Percentiles rank a stretch among this genome's conserved stretches.
Evolutionary conservation across 805 yeast species (phyloP).

Genomic region (Starmera amethionina): DNA sequence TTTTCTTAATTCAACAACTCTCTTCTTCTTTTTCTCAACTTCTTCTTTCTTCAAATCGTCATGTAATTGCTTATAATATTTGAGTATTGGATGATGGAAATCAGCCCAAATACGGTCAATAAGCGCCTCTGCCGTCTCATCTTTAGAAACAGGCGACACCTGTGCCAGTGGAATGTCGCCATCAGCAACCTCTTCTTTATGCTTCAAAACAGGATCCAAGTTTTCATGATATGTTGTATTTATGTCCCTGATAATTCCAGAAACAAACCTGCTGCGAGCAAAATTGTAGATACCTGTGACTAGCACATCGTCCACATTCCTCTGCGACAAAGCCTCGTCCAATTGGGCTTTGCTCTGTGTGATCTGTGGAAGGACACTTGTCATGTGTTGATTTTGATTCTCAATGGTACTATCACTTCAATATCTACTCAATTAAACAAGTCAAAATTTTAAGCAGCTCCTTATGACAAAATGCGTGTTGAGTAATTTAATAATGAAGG

Average conservation of each 20-base stretch:
- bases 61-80: constrained; percentile 26
- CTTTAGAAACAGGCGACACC: neutral
- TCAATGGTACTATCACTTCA: neutral
- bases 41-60: constrained; percentile 8
- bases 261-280: constrained; percentile 35
- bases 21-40: constrained; percentile 9
- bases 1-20: constrained; percentile 46
- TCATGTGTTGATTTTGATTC: constrained; percentile 1
- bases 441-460: no score
- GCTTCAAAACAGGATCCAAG: neutral
- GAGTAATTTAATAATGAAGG: no score
- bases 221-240: constrained; percentile 5
- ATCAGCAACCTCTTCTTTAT: neutral
- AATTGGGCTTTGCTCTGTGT: constrained; percentile 7
- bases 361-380: constrained; percentile 2
- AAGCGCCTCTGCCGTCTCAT: constrained; percentile 18
- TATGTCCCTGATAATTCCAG: constrained; percentile 32
- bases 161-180: constrained; percentile 8
- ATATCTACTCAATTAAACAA: no score
- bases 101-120: constrained; percentile 51
- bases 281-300: constrained; percentile 35
- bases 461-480: no score
- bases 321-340: constrained; percentile 2
- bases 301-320: constrained; percentile 13
- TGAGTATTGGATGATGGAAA: constrained; percentile 55